Evolutionary conservation across 805 yeast genomes (phyloP).

Genomic region (Cyberlindnera nakhonratchasimensis): DNA sequence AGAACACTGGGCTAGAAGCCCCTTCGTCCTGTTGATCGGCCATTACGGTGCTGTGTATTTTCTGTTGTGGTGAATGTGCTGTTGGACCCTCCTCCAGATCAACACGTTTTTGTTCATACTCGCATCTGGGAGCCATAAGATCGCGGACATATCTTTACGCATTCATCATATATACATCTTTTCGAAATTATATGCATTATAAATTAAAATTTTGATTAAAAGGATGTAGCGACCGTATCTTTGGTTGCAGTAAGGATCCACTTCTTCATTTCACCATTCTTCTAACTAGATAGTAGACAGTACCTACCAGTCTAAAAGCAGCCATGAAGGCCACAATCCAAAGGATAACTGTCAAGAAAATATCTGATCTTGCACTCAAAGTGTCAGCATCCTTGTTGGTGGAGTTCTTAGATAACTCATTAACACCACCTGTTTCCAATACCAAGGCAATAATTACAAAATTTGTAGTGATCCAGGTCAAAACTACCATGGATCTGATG

Average conservation of each 20-base stretch:
- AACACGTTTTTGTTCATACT: not conserved
- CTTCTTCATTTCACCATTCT: conserved; percentile 32
- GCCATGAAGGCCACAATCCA: conserved; percentile 96
- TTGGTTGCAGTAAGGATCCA: too few species aligned
- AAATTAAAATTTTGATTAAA: not conserved
- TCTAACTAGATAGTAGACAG: conserved; percentile 51
- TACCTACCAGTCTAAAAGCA: conserved; percentile 74
- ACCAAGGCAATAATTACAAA: conserved; percentile 80
- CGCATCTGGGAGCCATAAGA: too few species aligned
- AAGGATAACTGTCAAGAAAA: conserved; percentile 77
- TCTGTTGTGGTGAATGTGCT: not conserved
- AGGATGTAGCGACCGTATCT: too few species aligned
- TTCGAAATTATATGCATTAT: too few species aligned
- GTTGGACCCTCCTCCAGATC: not conserved
- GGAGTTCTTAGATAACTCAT: conserved; percentile 29
- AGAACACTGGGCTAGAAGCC: conserved; percentile 5
- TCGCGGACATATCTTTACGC: too few species aligned
- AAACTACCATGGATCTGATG: conserved; percentile 82
- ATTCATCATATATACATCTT: too few species aligned
- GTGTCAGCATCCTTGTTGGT: conserved; percentile 7
- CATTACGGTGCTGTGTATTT: not conserved
- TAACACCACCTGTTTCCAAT: conserved; percentile 77
- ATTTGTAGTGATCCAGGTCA: conserved; percentile 86
- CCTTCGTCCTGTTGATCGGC: conserved; percentile 4
- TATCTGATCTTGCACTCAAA: conserved; percentile 41